These are phyloP conservation scores for Poa annua DNA, from an alignment of 176 grass and related monocot species.

Conservation along the genomic window DNA sequence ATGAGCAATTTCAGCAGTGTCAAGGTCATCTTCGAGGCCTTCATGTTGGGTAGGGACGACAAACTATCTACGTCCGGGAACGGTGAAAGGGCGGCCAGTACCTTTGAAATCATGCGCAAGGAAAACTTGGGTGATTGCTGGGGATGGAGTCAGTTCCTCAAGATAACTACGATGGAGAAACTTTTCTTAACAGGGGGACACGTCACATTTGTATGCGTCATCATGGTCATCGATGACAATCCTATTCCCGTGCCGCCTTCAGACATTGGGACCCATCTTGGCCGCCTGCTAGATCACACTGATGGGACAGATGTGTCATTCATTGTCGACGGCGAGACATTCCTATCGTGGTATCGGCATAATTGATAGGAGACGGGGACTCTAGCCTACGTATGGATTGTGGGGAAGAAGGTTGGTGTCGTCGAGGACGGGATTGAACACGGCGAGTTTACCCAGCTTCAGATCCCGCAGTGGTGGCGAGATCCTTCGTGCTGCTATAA, in stretches of 20 bases:
- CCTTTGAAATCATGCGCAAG: background rate
- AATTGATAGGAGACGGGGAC: no score
- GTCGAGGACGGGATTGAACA: no score
- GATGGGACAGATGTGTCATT: slow-evolving; percentile 36
- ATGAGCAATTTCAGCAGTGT: background rate
- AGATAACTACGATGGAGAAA: background rate
- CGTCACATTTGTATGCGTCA: background rate
- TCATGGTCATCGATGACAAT: background rate
- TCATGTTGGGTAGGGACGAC: background rate
- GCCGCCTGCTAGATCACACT: background rate
- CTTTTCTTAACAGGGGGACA: background rate
- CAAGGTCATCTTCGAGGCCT: background rate
- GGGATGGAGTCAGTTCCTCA: background rate
- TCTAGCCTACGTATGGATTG: no score
- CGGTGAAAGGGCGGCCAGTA: no score
- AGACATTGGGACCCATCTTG: slow-evolving; percentile 3
- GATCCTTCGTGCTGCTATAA: no score
- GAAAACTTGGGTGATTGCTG: no score
- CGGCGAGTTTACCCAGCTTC: no score
- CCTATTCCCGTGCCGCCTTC: slow-evolving; percentile 8
- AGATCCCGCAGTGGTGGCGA: no score
- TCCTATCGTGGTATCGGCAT: no score
- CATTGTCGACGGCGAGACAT: slow-evolving; percentile 14
- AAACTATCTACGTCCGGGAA: no score
- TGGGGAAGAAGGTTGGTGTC: no score